Conservation (phyloP, 768 basidiomycete species). For the Roridomyces roridus region DNA sequence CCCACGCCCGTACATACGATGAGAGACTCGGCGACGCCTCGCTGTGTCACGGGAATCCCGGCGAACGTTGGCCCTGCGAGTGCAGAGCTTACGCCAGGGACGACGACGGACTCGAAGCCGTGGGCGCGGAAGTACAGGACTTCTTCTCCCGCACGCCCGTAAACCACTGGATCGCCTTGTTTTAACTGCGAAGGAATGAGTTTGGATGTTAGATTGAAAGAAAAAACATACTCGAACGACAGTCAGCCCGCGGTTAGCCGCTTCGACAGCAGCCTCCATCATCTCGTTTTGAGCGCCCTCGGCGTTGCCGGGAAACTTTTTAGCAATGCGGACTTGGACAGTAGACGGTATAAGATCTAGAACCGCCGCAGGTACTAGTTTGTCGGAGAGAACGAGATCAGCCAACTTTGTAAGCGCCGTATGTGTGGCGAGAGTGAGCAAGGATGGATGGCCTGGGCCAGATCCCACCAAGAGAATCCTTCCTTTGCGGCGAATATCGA, state of each 20-base stretch:
- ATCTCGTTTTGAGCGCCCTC: conserved; percentile 94
- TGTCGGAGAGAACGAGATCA: conserved; percentile 92
- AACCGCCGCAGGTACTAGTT: conserved; percentile 90
- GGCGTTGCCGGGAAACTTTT: conserved; percentile 97
- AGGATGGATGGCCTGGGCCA: conserved; percentile 92
- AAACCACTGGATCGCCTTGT: conserved; percentile 96
- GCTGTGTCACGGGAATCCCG: conserved; percentile 93
- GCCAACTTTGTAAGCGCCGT: conserved; percentile 79
- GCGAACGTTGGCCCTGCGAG: conserved; percentile 90
- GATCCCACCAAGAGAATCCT: conserved; percentile 92
- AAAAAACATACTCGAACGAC: conserved; percentile 78
- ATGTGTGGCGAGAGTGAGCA: conserved; percentile 89
- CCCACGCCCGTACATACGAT: conserved; percentile 95
- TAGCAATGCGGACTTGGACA: conserved; percentile 85
- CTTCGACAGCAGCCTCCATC: conserved; percentile 90
- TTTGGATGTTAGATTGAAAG: too few relatives aligned
- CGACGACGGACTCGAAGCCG: conserved; percentile 82
- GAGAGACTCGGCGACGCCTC: conserved; percentile 91
- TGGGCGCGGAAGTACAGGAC: conserved; percentile 88
- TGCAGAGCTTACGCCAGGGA: conserved; percentile 91
- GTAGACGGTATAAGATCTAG: conserved; percentile 80
- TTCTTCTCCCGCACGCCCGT: conserved; percentile 95
- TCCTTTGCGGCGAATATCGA: conserved; percentile 49
- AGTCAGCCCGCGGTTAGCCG: conserved; percentile 76
- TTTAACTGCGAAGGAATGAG: conserved; percentile 65